phyloP scores from a whole-genome alignment of 257 asterid genomes.

The Penstemon newberryi region DNA sequence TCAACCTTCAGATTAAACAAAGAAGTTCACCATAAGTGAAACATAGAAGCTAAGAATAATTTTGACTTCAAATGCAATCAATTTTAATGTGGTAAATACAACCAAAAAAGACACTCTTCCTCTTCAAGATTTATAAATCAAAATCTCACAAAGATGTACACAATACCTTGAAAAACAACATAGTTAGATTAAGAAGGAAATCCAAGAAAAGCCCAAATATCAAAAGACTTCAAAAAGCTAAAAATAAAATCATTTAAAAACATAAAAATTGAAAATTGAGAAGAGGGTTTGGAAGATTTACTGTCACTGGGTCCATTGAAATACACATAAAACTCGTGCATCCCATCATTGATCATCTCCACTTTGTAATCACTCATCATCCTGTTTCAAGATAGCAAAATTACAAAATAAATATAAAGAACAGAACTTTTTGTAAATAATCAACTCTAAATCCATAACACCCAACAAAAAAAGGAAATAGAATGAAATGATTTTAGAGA shows the following conservation, averaged over 20 bases:
- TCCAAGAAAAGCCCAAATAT: slow-evolving; percentile 21
- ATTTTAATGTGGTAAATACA: background rate
- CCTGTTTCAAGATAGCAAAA: slow-evolving; percentile 45
- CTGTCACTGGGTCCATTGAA: slow-evolving; percentile 91
- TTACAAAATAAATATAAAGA: background rate
- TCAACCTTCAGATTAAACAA: slow-evolving; percentile 14
- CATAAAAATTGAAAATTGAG: slow-evolving; percentile 27
- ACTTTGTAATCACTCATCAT: slow-evolving; percentile 99
- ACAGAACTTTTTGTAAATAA: slow-evolving; percentile 10
- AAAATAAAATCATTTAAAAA: slow-evolving; percentile 7
- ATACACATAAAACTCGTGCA: slow-evolving; percentile 87
- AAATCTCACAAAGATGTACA: background rate
- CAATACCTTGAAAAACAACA: background rate
- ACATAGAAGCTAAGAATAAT: background rate
- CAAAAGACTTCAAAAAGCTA: slow-evolving; percentile 32
- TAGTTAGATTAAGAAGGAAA: slow-evolving; percentile 1
- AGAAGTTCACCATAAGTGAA: slow-evolving; percentile 15
- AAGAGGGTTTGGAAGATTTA: slow-evolving; percentile 39
- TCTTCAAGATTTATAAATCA: slow-evolving; percentile 2
- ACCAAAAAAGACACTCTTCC: background rate
- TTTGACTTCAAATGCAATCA: slow-evolving; percentile 2
- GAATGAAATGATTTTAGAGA: slow-evolving; percentile 24
- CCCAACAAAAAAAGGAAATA: slow-evolving; percentile 1
- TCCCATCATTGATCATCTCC: slow-evolving; percentile 90
- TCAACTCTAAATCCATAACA: slow-evolving; percentile 14